Conservation (phyloP, 768 basidiomycete species). For the Suillus weaverae region DNA sequence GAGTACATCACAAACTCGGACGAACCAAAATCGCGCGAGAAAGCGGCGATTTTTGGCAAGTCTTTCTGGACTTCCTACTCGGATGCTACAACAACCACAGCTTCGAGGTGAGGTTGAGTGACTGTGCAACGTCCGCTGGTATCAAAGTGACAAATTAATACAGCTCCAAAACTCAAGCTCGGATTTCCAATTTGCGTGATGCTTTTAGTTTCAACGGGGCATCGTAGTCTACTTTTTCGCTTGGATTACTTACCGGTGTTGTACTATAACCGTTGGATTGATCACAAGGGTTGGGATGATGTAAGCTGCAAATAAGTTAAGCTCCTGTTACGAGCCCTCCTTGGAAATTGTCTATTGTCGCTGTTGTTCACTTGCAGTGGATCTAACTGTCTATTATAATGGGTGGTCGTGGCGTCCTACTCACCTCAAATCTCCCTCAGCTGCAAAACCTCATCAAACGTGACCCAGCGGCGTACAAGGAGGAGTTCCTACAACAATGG, state of each 20-base stretch:
- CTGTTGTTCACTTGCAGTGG: not conserved
- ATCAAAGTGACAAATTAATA: not conserved
- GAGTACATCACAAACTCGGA: not conserved
- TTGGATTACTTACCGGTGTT: not conserved
- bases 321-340: not conserved
- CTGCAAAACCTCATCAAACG: conserved; percentile 97
- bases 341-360: not conserved
- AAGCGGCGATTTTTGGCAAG: not conserved
- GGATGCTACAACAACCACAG: not conserved
- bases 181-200: not conserved
- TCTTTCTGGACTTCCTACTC: not conserved
- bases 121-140: not conserved
- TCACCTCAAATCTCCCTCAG: conserved; percentile 90
- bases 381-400: not conserved
- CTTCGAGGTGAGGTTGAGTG: conserved; percentile 4
- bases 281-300: not conserved
- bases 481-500: conserved; percentile 97
- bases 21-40: not conserved
- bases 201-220: not conserved
- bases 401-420: conserved; percentile 63
- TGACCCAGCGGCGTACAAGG: conserved; percentile 85
- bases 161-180: not conserved
- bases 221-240: not conserved
- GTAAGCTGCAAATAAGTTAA: not conserved
- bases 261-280: not conserved